Conservation (phyloP, 805 yeast genomes). For the Clavispora fructus region DNA sequence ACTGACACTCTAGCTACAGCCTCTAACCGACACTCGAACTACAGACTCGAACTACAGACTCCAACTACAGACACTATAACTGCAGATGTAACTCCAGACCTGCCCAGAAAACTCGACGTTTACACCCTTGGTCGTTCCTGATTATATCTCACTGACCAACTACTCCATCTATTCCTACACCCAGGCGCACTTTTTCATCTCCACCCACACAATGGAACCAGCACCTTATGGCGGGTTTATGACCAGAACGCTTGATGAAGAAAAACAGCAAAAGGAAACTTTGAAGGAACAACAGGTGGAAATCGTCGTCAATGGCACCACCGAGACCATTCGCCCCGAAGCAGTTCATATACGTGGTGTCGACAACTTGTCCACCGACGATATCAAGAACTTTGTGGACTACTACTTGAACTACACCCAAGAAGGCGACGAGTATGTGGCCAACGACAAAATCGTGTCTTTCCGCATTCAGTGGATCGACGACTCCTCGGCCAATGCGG, state of each 20-base stretch:
- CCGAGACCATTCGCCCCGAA: conserved; percentile 38
- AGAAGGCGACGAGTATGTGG: conserved; percentile 13
- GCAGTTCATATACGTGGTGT: conserved; percentile 55
- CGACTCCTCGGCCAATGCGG: conserved; percentile 54
- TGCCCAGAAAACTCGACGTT: too few relatives aligned
- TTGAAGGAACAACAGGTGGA: conserved; percentile 30
- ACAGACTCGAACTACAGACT: too few relatives aligned
- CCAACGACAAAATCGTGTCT: conserved; percentile 25
- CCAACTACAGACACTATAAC: too few relatives aligned
- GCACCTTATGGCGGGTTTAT: conserved; percentile 41
- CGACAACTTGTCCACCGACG: conserved; percentile 56
- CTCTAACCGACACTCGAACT: too few relatives aligned
- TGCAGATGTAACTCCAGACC: too few relatives aligned
- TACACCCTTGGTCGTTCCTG: too few relatives aligned
- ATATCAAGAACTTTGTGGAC: conserved; percentile 53
- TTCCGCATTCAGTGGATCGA: conserved; percentile 62
- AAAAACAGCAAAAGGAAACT: conserved; percentile 25
- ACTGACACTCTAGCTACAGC: too few relatives aligned
- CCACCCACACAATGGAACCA: conserved; percentile 11
- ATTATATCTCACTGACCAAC: too few relatives aligned
- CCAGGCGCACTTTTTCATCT: conserved; percentile 19
- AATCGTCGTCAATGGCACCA: conserved; percentile 25
- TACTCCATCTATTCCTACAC: neutral
- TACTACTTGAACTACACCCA: conserved; percentile 32
- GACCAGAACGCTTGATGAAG: conserved; percentile 36